Percentiles rank a stretch among this genome's conserved stretches.
Evolutionary conservation across 1,139 yeast species (phyloP).

Genomic region (Lodderomyces metapsilosis): DNA sequence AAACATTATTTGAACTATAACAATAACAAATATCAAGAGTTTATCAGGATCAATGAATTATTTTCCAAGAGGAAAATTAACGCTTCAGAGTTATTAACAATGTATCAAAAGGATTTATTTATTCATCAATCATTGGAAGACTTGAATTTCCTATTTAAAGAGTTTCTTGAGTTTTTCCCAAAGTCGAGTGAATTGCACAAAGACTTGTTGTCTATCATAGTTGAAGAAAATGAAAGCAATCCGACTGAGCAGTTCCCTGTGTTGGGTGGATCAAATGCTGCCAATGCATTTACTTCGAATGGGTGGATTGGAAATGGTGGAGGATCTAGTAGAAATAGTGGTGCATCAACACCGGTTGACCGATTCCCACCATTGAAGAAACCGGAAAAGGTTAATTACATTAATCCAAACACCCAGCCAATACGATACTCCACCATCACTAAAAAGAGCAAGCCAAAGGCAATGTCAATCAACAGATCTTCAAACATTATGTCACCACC

Average conservation of each 20-base stretch:
- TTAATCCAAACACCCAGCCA: slow-evolving; percentile 23
- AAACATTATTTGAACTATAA: slow-evolving; percentile 69
- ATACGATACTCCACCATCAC: slow-evolving; percentile 44
- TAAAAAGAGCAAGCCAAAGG: slow-evolving; percentile 19
- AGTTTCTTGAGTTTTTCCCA: slow-evolving; percentile 52
- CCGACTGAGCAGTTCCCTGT: slow-evolving; percentile 29
- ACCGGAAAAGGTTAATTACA: slow-evolving; percentile 26
- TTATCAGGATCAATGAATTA: slow-evolving; percentile 47
- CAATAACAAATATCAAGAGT: slow-evolving; percentile 43
- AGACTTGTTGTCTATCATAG: slow-evolving; percentile 25
- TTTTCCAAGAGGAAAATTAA: slow-evolving; percentile 48
- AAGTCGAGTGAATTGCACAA: slow-evolving; percentile 26
- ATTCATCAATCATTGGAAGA: slow-evolving; percentile 41
- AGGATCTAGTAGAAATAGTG: slow-evolving; percentile 4
- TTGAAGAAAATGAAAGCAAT: slow-evolving; percentile 21
- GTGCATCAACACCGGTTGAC: slow-evolving; percentile 22
- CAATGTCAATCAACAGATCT: slow-evolving; percentile 6
- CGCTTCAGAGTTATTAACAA: slow-evolving; percentile 47
- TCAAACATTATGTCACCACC: background rate
- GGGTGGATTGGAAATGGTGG: slow-evolving; percentile 30
- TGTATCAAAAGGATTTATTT: slow-evolving; percentile 54
- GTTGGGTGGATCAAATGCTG: slow-evolving; percentile 25
- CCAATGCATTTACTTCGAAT: slow-evolving; percentile 17
- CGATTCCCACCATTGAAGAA: slow-evolving; percentile 55
- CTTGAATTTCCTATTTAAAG: slow-evolving; percentile 51